These are phyloP conservation scores for Dactylella cylindrospora DNA, from an alignment of 2,329 filamentous ascomycete genomes.

Conservation along the genomic window DNA sequence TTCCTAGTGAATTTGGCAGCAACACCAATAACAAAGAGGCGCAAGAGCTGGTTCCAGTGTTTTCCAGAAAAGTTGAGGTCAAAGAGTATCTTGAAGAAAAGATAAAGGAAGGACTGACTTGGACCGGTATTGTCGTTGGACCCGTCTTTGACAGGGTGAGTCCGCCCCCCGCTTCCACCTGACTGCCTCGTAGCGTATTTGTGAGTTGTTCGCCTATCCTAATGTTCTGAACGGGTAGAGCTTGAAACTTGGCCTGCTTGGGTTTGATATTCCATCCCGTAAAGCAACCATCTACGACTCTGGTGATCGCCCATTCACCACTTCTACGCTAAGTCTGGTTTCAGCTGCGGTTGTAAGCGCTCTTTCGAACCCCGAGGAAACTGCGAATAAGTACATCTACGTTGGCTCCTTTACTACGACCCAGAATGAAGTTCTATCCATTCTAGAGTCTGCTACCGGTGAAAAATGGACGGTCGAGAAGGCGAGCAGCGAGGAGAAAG, in stretches of 20 bases:
- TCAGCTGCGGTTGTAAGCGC: slow-evolving; percentile 59
- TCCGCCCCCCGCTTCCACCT: slow-evolving; percentile 9
- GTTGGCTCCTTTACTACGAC: slow-evolving; percentile 62
- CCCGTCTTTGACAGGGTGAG: slow-evolving; percentile 64
- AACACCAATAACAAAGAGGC: slow-evolving; percentile 48
- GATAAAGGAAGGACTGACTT: slow-evolving; percentile 57
- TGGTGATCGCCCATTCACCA: slow-evolving; percentile 58
- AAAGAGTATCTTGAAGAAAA: slow-evolving; percentile 59
- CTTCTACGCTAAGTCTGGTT: slow-evolving; percentile 59
- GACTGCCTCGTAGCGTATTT: neutral
- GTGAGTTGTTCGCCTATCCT: neutral
- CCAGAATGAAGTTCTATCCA: slow-evolving; percentile 61
- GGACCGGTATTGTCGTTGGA: slow-evolving; percentile 63
- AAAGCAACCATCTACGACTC: slow-evolving; percentile 61
- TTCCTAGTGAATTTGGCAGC: slow-evolving; percentile 63
- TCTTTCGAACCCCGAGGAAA: slow-evolving; percentile 57
- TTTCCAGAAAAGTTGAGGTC: slow-evolving; percentile 37
- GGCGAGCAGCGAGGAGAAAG: slow-evolving; percentile 51
- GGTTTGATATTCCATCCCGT: slow-evolving; percentile 57
- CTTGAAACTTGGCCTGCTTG: slow-evolving; percentile 57
- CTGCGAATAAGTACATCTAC: slow-evolving; percentile 62
- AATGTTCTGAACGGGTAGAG: slow-evolving; percentile 51
- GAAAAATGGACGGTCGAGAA: slow-evolving; percentile 57
- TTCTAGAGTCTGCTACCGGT: slow-evolving; percentile 58
- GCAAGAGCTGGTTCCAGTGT: slow-evolving; percentile 24